Conservation (phyloP, 2,329 filamentous ascomycete genomes). For the Pseudogymnoascus sp. region DNA sequence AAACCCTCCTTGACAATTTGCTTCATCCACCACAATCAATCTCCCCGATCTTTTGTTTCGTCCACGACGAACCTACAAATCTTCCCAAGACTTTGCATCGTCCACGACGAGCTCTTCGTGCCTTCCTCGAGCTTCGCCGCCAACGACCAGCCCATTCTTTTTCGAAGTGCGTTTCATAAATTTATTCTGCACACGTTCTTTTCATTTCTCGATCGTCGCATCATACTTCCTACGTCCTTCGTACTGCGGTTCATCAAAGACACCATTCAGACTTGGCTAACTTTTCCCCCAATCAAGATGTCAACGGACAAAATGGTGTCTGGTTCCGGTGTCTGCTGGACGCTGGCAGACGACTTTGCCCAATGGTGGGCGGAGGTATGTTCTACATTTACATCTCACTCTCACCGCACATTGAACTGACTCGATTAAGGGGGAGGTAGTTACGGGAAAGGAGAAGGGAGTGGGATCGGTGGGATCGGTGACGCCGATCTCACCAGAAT, state of each 20-base stretch:
- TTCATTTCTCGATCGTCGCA: not conserved
- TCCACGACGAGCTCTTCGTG: not conserved
- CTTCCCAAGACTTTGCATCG: not conserved
- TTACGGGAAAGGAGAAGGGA: slow-evolving; percentile 21
- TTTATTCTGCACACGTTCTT: not conserved
- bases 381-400: not conserved
- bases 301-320: not conserved
- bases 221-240: too few relatives aligned
- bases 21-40: not conserved
- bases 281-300: not conserved
- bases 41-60: too few relatives aligned
- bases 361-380: not conserved
- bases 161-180: not conserved
- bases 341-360: not conserved
- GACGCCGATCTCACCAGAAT: not conserved
- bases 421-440: not conserved
- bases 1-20: not conserved
- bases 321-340: not conserved
- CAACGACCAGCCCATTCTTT: not conserved
- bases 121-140: not conserved
- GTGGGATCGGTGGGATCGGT: slow-evolving; percentile 30
- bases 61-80: not conserved
- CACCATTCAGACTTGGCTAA: not conserved
- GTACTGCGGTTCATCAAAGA: not conserved
- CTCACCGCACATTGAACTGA: not conserved